phyloP scores from a whole-genome alignment of 257 asterid species.

The Avicennia marina region DNA sequence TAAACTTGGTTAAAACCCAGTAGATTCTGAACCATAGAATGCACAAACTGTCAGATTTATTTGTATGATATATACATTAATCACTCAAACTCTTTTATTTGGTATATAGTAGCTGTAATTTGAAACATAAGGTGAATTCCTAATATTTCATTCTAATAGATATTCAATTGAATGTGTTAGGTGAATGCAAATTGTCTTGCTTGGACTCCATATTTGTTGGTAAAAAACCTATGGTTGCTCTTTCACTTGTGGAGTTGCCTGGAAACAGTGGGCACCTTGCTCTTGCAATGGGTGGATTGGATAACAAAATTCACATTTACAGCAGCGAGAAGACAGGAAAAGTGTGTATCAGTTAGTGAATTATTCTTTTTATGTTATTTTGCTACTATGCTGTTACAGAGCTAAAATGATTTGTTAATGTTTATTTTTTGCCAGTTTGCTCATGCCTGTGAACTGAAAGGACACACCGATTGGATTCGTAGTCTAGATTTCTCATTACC shows the following conservation, averaged over 20 bases:
- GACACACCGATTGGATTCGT: constrained; percentile 95
- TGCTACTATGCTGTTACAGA: not conserved
- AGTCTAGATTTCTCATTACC: constrained; percentile 92
- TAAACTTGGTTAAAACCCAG: not conserved
- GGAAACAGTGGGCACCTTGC: constrained; percentile 49
- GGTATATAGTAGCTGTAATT: not conserved
- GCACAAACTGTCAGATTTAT: not conserved
- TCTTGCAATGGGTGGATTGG: constrained; percentile 89
- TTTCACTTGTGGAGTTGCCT: constrained; percentile 76
- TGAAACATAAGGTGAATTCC: not conserved
- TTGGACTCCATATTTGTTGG: constrained; percentile 60
- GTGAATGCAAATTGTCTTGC: constrained; percentile 68
- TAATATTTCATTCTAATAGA: constrained; percentile 14
- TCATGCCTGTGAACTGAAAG: constrained; percentile 84
- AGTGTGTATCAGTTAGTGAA: constrained; percentile 40
- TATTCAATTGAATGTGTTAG: constrained; percentile 31
- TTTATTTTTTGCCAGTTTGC: constrained; percentile 49
- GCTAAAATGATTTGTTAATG: constrained; percentile 17
- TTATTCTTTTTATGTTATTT: constrained; percentile 16
- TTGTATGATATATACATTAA: too few relatives aligned
- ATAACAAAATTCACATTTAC: constrained; percentile 86
- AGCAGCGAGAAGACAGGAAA: constrained; percentile 79
- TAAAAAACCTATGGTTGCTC: constrained; percentile 80
- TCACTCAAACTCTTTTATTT: not conserved
- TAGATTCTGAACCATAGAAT: not conserved